Evolutionary conservation across 495 filamentous ascomycete genomes (phyloP), one percentile per base, ranked within the genome.

Genomic region (Glonium stellatum): DNA sequence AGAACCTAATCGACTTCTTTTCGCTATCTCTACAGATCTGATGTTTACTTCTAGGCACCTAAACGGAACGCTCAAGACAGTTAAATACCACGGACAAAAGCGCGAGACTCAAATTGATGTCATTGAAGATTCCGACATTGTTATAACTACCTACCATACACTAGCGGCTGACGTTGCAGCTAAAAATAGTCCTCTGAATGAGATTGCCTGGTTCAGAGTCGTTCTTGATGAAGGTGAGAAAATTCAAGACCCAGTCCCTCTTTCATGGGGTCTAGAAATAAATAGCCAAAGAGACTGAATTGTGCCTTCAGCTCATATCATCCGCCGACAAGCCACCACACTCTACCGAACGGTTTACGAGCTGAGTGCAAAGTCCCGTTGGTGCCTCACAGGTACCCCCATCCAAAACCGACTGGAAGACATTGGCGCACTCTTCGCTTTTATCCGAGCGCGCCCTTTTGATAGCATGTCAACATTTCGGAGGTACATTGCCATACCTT

Each of bases 391-490:
- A 0, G 79, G 77, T 4, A 81, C 79, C 5, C 77, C 77, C 0
- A 70, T 77, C 1, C 78, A 81, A 48, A 82, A 83, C 58, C 69
- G 64, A 1, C 65, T 83, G 1, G 74, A 80, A 0, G 80, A 82
- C 57, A 59, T 82, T 1, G 77, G 71, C 0, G 55, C 80, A 5
- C 69, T 83, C 0, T 60, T 80, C 31, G 63, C 63, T 10, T 82
- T 82, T 62, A 60, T 83, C n/a, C 66, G 69, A 4, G 65, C 72
- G 8, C 56, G 67, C 4, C 77, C 72, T 4, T 70, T 79, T 42
- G 68, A 77, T 1, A 66, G 63, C 13, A 61, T 57, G 11, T 54
- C 49, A 21, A 41, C 61, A 60, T 63, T 79, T 66, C 58, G 69
- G 13, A 65, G 59, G 23, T 63, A 69, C 47, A 70, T 77, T 31